Conservation (phyloP, 768 basidiomycete genomes). For the Leccinum boreale region DNA sequence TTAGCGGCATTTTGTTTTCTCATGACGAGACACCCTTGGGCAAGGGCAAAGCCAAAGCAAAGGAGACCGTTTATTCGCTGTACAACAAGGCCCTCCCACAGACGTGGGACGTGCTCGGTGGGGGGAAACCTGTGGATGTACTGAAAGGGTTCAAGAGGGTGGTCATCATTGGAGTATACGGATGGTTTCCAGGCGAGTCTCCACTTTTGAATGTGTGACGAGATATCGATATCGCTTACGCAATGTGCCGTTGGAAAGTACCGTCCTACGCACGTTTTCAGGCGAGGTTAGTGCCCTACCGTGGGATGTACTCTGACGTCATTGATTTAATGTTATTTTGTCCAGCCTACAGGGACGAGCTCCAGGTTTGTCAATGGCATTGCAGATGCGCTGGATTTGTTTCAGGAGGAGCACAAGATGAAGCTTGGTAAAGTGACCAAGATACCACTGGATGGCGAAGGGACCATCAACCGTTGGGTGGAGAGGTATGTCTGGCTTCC, state of each 20-base stretch:
- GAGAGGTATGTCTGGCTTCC: conserved; percentile 51
- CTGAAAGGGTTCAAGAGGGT: conserved; percentile 62
- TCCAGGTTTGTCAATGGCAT: conserved; percentile 82
- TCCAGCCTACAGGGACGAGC: conserved; percentile 79
- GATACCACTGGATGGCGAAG: conserved; percentile 95
- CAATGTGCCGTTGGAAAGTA: conserved; percentile 32
- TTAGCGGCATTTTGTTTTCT: conserved; percentile 61
- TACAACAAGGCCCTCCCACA: conserved; percentile 72
- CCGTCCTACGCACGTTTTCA: conserved; percentile 62
- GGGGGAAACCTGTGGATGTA: conserved; percentile 37
- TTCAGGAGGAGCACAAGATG: conserved; percentile 41
- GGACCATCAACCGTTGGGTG: conserved; percentile 81
- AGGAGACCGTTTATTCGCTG: conserved; percentile 20
- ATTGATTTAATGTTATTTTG: not conserved
- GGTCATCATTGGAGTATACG: conserved; percentile 84
- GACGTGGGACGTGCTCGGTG: conserved; percentile 58
- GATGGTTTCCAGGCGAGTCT: conserved; percentile 78
- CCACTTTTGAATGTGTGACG: conserved; percentile 1
- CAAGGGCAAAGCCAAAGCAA: conserved; percentile 36
- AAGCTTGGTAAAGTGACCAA: conserved; percentile 41
- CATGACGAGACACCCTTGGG: conserved; percentile 29
- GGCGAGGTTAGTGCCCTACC: conserved; percentile 55
- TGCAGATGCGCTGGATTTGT: conserved; percentile 67
- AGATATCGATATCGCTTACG: conserved; percentile 20
- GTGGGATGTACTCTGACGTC: not conserved